Evolutionary conservation across 225 moss, liverwort and hornwort genomes (phyloP), one percentile per base, ranked within the genome.

Genomic region (Anthoceros angustus): DNA sequence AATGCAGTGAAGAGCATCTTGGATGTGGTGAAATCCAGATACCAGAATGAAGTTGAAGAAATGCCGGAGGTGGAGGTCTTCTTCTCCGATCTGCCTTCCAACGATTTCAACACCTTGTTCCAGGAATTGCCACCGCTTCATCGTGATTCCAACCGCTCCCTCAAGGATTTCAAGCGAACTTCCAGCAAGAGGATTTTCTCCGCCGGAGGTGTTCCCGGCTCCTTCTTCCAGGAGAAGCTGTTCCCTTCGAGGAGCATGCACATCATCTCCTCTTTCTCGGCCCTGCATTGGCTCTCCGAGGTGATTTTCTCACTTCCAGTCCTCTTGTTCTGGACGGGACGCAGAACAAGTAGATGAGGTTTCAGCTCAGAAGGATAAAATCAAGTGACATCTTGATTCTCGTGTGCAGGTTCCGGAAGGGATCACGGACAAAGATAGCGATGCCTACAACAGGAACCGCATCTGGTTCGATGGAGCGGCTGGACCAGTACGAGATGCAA

Each of bases 31-130:
- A 64, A 68, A 39, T 61, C 71, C 16, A 25, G 68, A 20, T 66
- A 66, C 41, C 42, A 18, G 41, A 7, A 18, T 26, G 60, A 61
- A 63, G 60, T 25, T 6, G 11, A 16, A 38, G 41, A n/a, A 25
- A 61, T 15, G 12, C 80, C 82, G 0, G 73, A 78, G 48, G 69
- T 85, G 23, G 85, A 83, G 61, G 70, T 80, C 12, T 88, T 75
- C 61, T 88, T 88, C 66, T 69, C 68, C 9, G 87, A 88, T 67
- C 70, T 81, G 23, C 78, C 85, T 0, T 67, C 76, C 15, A 86
- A 80, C 15, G 83, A 88, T 64, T 88, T 88, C 76, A 88, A 75
- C 71, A 73, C 78, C 16, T 71, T 88, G 18, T 78, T 88, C 73
- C 77, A 69, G 65, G 63, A 69, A 3, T 64, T 66, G 43, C 67